Percentiles rank a stretch among this genome's conserved stretches.
Conservation (phyloP, 1,284 basidiomycete species). For the Phlebopus sp. region DNA sequence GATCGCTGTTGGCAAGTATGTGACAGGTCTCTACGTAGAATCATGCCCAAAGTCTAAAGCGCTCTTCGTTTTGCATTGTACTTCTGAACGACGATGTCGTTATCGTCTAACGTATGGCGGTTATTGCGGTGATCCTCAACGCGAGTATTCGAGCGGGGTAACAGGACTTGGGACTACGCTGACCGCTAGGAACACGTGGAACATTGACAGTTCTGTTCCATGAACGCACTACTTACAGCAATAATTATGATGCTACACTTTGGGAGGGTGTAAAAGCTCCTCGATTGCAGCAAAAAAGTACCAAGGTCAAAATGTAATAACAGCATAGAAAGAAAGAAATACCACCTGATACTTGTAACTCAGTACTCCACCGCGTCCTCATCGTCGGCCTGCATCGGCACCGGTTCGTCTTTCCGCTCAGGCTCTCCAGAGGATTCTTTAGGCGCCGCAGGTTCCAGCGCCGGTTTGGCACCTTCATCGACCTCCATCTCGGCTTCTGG, state of each 20-base stretch:
- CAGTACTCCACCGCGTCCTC: slow-evolving; percentile 63
- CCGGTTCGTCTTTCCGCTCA: slow-evolving; percentile 41
- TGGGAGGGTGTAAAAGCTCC: too few relatives aligned
- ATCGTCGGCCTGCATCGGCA: slow-evolving; percentile 46
- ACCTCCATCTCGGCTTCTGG: slow-evolving; percentile 45
- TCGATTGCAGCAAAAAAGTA: slow-evolving; percentile 11
- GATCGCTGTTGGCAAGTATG: too few relatives aligned
- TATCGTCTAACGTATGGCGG: too few relatives aligned
- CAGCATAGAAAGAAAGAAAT: slow-evolving; percentile 20
- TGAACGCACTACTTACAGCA: not conserved
- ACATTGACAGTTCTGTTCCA: not conserved
- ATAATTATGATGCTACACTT: too few relatives aligned
- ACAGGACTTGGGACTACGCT: too few relatives aligned
- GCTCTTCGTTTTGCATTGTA: too few relatives aligned
- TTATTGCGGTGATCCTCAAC: too few relatives aligned
- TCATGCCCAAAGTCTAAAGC: too few relatives aligned
- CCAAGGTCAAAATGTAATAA: slow-evolving; percentile 19
- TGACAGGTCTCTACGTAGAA: too few relatives aligned
- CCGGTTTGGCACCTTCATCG: slow-evolving; percentile 36
- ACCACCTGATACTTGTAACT: slow-evolving; percentile 26
- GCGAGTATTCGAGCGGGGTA: too few relatives aligned
- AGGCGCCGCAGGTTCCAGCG: slow-evolving; percentile 30
- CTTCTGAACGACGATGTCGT: too few relatives aligned
- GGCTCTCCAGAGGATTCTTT: slow-evolving; percentile 39
- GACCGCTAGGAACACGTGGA: too few relatives aligned